Percentiles rank a stretch among this genome's conserved stretches.
phyloP scores from a whole-genome alignment of 2,329 filamentous ascomycete species.

The Colletotrichum sp. region DNA sequence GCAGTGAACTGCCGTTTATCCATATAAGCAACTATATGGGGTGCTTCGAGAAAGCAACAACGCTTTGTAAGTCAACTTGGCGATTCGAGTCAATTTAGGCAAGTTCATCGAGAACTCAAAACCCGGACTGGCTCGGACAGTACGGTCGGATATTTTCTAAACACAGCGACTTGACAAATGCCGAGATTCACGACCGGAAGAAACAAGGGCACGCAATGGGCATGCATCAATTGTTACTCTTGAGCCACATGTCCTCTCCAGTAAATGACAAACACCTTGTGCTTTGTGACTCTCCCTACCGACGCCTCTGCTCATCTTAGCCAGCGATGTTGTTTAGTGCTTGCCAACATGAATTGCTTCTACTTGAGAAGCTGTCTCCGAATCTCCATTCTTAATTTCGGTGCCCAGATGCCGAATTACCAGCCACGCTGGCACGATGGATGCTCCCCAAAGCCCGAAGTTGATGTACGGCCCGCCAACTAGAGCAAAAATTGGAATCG shows the following conservation, averaged over 20 bases:
- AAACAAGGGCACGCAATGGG: neutral
- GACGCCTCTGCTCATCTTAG: neutral
- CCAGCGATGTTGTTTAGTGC: neutral
- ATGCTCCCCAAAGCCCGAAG: conserved; percentile 67
- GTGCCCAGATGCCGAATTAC: conserved; percentile 36
- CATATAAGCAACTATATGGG: neutral
- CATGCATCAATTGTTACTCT: neutral
- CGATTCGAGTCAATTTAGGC: neutral
- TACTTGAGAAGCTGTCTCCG: neutral
- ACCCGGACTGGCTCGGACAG: neutral
- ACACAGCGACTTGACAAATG: neutral
- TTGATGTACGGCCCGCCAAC: conserved; percentile 71
- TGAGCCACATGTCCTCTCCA: neutral
- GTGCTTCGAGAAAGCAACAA: neutral
- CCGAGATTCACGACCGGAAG: neutral
- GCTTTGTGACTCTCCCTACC: neutral
- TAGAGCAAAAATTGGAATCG: conserved; percentile 63
- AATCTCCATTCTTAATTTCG: neutral
- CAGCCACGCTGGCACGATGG: conserved; percentile 67
- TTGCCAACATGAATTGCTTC: neutral
- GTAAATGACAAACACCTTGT: neutral
- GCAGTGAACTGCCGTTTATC: neutral
- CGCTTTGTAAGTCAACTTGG: neutral
- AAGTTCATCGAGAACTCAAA: neutral
- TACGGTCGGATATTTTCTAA: neutral